A percentile compares a stretch with the other conserved stretches of the same genome.
These are phyloP conservation scores for Camellia oleifera DNA, from an alignment of 179 eudicot genomes.

Conservation along the genomic window DNA sequence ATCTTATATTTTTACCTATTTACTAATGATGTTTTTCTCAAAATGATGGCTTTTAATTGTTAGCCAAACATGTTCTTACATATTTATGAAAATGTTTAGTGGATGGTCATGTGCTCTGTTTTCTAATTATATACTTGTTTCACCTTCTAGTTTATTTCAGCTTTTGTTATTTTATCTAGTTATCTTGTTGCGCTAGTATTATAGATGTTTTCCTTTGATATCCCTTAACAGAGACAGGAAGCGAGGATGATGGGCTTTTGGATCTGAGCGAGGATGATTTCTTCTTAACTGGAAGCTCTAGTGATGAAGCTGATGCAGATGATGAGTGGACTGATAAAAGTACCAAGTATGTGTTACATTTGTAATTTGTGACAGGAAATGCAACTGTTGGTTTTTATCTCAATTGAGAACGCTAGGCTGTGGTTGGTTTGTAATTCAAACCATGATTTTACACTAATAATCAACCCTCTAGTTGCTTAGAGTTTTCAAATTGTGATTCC, in stretches of 20 bases:
- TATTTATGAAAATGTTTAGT: neutral
- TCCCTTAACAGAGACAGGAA: constrained; percentile 78
- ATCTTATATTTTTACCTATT: too few relatives aligned
- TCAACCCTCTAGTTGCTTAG: too few relatives aligned
- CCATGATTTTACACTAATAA: too few relatives aligned
- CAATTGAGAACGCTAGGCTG: neutral
- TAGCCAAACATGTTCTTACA: neutral
- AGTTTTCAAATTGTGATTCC: too few relatives aligned
- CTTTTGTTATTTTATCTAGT: constrained; percentile 6
- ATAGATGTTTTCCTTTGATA: constrained; percentile 3
- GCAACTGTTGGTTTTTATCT: neutral
- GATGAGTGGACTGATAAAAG: constrained; percentile 93
- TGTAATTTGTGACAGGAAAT: neutral
- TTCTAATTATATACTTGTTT: neutral
- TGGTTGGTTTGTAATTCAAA: too few relatives aligned
- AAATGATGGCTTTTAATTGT: neutral
- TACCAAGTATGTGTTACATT: constrained; percentile 44
- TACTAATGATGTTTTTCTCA: too few relatives aligned
- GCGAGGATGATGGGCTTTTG: constrained; percentile 91
- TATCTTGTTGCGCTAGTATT: neutral
- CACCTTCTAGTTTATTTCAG: neutral
- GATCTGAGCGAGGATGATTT: constrained; percentile 93
- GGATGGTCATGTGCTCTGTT: neutral
- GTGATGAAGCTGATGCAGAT: constrained; percentile 97
- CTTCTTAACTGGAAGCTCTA: constrained; percentile 73